Conservation (phyloP, 2,329 filamentous ascomycete species). For the Rutstroemia sp. region DNA sequence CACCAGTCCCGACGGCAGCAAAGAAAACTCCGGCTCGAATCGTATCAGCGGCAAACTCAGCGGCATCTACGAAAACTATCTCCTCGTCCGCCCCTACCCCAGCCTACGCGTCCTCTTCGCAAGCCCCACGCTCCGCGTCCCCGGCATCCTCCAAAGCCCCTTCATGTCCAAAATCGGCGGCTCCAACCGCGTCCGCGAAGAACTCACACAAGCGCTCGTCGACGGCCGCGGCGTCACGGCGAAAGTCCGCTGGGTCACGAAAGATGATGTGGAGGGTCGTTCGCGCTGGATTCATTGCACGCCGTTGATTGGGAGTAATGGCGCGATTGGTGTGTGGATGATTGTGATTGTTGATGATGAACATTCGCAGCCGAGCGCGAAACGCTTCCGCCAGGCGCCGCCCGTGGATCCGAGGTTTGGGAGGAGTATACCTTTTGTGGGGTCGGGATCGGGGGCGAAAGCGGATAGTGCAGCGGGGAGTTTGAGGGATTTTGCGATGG, state of each 20-base stretch:
- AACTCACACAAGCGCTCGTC: constrained; percentile 50
- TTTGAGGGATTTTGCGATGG: constrained; percentile 22
- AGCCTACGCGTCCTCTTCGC: constrained; percentile 62
- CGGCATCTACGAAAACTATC: constrained; percentile 49
- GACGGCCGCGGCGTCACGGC: constrained; percentile 66
- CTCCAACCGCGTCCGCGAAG: constrained; percentile 38
- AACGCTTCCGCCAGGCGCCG: constrained; percentile 23
- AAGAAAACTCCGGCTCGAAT: constrained; percentile 3
- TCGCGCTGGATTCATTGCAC: constrained; percentile 73
- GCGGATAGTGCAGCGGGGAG: constrained; percentile 14
- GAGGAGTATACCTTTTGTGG: constrained; percentile 8
- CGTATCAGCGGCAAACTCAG: constrained; percentile 29
- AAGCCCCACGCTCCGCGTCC: constrained; percentile 57
- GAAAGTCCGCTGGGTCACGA: constrained; percentile 62
- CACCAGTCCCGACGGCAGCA: constrained; percentile 18
- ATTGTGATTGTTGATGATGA: constrained; percentile 65
- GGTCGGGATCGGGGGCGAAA: not conserved
- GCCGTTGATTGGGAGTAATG: constrained; percentile 59
- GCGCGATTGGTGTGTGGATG: constrained; percentile 71
- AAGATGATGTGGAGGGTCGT: constrained; percentile 43
- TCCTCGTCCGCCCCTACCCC: constrained; percentile 59
- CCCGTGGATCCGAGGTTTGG: constrained; percentile 26
- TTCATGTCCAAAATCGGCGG: constrained; percentile 49
- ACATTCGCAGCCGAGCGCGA: constrained; percentile 8
- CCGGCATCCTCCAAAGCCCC: constrained; percentile 56